These are phyloP conservation scores for Aquilaria malaccensis DNA, from an alignment of 345 rosid species.

Conservation along the genomic window DNA sequence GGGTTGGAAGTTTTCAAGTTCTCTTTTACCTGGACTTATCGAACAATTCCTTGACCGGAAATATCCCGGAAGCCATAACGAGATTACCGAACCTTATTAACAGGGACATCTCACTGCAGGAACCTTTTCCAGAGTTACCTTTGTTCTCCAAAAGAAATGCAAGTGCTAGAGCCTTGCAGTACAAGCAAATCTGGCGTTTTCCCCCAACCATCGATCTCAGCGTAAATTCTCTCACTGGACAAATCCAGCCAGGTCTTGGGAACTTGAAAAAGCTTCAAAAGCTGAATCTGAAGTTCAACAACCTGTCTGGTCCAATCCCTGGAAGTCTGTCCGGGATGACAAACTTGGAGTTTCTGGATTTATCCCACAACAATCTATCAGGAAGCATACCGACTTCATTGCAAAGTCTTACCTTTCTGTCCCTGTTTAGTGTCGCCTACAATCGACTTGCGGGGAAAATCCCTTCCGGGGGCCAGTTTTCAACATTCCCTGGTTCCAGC, in stretches of 20 bases:
- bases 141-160: slow-evolving; percentile 39
- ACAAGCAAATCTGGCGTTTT: slow-evolving; percentile 36
- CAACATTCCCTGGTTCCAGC: slow-evolving; percentile 65
- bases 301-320: slow-evolving; percentile 32
- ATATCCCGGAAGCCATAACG: slow-evolving; percentile 41
- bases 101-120: slow-evolving; percentile 29
- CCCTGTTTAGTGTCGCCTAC: slow-evolving; percentile 42
- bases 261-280: slow-evolving; percentile 35
- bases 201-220: slow-evolving; percentile 33
- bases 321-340: slow-evolving; percentile 31
- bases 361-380: slow-evolving; percentile 28
- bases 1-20: slow-evolving; percentile 32
- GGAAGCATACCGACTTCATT: slow-evolving; percentile 34
- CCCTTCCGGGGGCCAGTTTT: slow-evolving; percentile 59
- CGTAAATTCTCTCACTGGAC: slow-evolving; percentile 30
- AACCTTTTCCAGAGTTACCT: slow-evolving; percentile 43
- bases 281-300: slow-evolving; percentile 30
- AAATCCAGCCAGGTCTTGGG: slow-evolving; percentile 43
- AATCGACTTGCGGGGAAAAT: slow-evolving; percentile 51
- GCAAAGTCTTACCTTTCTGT: slow-evolving; percentile 32
- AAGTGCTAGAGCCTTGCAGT: slow-evolving; percentile 38
- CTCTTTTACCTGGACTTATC: slow-evolving; percentile 68
- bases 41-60: slow-evolving; percentile 40
- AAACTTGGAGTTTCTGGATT: slow-evolving; percentile 45
- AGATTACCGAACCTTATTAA: slow-evolving; percentile 32